These are phyloP conservation scores for Talaromyces sp. DNA, from an alignment of 2,329 filamentous ascomycete genomes.

Conservation along the genomic window DNA sequence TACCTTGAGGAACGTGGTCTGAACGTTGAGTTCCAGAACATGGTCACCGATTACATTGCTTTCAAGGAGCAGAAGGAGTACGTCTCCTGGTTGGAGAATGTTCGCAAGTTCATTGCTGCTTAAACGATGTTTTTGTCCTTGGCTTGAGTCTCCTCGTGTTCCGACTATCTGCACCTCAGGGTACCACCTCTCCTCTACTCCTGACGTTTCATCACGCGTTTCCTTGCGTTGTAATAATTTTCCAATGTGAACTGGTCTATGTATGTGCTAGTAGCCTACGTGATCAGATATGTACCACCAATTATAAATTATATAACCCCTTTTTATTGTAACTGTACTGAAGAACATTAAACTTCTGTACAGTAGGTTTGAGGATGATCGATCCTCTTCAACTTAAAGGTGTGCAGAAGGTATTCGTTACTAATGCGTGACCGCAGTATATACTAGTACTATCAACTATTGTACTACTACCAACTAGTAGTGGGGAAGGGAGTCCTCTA, in stretches of 20 bases:
- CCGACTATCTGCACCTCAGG: not conserved
- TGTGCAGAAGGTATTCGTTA: no score
- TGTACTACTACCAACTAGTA: no score
- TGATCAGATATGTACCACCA: conserved; percentile 11
- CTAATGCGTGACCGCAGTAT: no score
- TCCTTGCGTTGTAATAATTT: conserved; percentile 4
- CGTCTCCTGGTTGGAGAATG: conserved; percentile 79
- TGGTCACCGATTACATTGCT: conserved; percentile 95
- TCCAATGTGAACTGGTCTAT: conserved; percentile 1
- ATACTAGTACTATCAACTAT: no score
- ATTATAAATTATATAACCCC: conserved; percentile 7
- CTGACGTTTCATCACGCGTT: not conserved
- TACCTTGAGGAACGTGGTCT: conserved; percentile 95
- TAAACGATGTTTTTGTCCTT: conserved; percentile 38
- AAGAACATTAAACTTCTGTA: no score
- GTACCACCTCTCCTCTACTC: not conserved
- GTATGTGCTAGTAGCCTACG: not conserved
- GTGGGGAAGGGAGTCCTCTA: no score
- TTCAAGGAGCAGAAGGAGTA: conserved; percentile 99
- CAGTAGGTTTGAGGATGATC: no score
- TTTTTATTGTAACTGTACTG: no score
- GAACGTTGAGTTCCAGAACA: conserved; percentile 81
- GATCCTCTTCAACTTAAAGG: no score
- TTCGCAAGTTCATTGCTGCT: conserved; percentile 82
- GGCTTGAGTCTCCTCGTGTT: not conserved